Conservation (phyloP, 2,329 filamentous ascomycete genomes). For the Colletotrichum brevisporum region DNA sequence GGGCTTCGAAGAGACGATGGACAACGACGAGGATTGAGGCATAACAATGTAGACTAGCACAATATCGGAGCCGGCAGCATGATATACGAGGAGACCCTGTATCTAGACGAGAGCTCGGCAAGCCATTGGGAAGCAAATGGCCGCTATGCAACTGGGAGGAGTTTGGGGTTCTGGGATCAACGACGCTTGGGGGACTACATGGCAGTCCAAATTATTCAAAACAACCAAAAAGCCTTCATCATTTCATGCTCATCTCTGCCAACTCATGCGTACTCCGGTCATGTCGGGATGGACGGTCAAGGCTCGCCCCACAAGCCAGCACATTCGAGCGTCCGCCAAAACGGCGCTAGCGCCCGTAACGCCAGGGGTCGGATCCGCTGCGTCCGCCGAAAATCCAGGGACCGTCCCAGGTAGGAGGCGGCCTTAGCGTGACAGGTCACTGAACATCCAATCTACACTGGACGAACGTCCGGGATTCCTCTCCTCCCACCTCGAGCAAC, state of each 20-base stretch:
- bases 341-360: conserved; percentile 23
- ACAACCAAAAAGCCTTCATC: too few relatives aligned
- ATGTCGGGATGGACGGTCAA: conserved; percentile 13
- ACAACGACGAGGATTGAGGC: conserved; percentile 25
- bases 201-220: too few relatives aligned
- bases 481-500: conserved; percentile 23
- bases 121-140: conserved; percentile 4
- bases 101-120: background rate
- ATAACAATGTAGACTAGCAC: conserved; percentile 12
- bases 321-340: conserved; percentile 28
- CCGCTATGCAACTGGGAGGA: background rate
- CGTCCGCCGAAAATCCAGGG: conserved; percentile 35
- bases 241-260: conserved; percentile 20
- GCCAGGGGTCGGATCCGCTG: conserved; percentile 27
- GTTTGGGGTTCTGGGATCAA: conserved; percentile 1
- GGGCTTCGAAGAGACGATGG: conserved; percentile 37
- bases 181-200: too few relatives aligned
- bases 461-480: conserved; percentile 31
- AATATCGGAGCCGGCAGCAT: background rate
- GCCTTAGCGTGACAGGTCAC: conserved; percentile 32
- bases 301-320: conserved; percentile 34
- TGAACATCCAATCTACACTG: conserved; percentile 32
- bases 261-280: conserved; percentile 13
- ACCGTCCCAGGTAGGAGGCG: conserved; percentile 31
- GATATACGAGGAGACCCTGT: background rate